Conservation (phyloP, 1,284 basidiomycete genomes). For the Ustanciosporium gigantosporum region DNA sequence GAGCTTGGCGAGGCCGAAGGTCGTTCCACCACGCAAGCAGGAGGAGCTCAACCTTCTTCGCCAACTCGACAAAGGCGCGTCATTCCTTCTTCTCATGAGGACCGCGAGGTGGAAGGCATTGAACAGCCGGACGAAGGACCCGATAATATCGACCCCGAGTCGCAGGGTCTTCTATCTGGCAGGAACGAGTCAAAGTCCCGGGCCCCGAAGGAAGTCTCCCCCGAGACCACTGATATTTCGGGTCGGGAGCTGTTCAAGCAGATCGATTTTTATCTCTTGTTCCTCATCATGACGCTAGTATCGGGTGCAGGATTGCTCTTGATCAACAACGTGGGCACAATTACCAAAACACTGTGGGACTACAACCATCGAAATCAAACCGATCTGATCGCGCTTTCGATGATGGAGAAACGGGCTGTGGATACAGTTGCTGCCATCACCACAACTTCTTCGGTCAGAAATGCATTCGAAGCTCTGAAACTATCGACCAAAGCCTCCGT, state of each 20-base stretch:
- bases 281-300: conserved; percentile 73
- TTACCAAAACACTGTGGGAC: conserved; percentile 80
- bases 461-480: conserved; percentile 9
- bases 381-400: conserved; percentile 6
- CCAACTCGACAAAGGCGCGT: neutral
- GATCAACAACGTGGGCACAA: conserved; percentile 93
- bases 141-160: conserved; percentile 8
- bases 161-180: conserved; percentile 16
- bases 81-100: no score
- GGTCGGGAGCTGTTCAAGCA: conserved; percentile 65
- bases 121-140: neutral
- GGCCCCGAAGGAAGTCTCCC: neutral
- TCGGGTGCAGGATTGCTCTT: conserved; percentile 88
- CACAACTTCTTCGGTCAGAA: neutral
- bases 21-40: neutral
- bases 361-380: conserved; percentile 64
- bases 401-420: neutral
- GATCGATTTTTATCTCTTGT: conserved; percentile 77
- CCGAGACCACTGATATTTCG: conserved; percentile 62
- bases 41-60: neutral
- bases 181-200: conserved; percentile 18
- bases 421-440: neutral
- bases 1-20: conserved; percentile 3
- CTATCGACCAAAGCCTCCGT: conserved; percentile 71
- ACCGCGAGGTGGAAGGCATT: neutral